Evolutionary conservation across 2,329 filamentous ascomycete species (phyloP), one percentile per base, ranked within the genome.

Genomic region (Eutypa lata): DNA sequence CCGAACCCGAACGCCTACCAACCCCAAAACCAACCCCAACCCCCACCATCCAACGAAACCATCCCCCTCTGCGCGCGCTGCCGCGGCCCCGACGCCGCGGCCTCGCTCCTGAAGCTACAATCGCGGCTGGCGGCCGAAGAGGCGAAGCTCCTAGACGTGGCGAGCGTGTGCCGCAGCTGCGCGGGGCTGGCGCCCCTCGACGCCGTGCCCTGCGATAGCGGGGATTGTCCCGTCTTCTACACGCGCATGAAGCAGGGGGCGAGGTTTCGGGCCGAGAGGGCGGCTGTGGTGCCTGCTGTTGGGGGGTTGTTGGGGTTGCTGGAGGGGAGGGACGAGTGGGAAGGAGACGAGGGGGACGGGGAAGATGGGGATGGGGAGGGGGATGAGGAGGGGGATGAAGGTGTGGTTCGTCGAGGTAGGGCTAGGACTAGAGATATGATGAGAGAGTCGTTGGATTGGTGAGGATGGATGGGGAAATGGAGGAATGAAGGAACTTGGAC

Each of bases 151-250:
- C 68, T 75, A 44, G 82, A 91, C 54, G 71, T 96, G 7, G 76
- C 87, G 38, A 78, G 77, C 48, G 75, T 96, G 8, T 99, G 94
- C 70, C 84, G 88, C 55, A 89, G 83, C 62, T 99, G 94, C 69
- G 86, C 90, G 38, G 86, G 84, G 1, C 67, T 92, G 18, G 78
- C 87, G 3, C 87, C 85, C 58, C 75, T 83, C 2, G 93, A 97
- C 37, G 84, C 88, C 13, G 35, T 97, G n/a, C 78, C 72, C 40
- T 99, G 94, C 66, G 91, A 96, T 65, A 96, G 89, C 68, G 84
- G 89, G 68, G 93, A 96, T 71, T 99, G 94, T 66, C 89, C 92
- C 0, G 90, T 96, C 0, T 97, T 96, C 61, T 97, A 96, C 71
- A 86, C 86, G 31, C 73, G 90, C 14, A 79, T 83, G 50, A 88